Conservation (phyloP, 805 yeast species). For the Blastobotrys parvus region DNA sequence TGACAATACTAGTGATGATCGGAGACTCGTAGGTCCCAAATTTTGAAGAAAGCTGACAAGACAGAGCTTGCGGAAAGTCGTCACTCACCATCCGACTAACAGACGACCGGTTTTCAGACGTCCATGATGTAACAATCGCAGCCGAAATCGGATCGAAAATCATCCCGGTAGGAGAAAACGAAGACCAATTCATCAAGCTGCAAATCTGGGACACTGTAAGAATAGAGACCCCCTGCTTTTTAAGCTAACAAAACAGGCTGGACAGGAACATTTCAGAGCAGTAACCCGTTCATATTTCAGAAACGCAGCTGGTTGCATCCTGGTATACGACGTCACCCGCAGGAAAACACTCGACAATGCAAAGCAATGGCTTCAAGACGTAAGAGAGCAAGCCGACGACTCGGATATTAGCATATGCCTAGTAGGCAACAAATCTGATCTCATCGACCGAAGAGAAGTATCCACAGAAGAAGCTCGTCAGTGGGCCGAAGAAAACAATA, state of each 20-base stretch:
- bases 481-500: slow-evolving; percentile 42
- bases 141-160: slow-evolving; percentile 32
- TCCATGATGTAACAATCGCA: slow-evolving; percentile 31
- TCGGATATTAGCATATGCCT: slow-evolving; percentile 65
- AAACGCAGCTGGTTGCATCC: slow-evolving; percentile 30
- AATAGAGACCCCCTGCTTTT: too few relatives aligned
- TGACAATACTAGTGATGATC: slow-evolving; percentile 23
- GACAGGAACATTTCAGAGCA: slow-evolving; percentile 31
- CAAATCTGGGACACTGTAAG: slow-evolving; percentile 33
- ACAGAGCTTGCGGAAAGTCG: slow-evolving; percentile 30
- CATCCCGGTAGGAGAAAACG: slow-evolving; percentile 22
- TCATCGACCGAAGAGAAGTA: slow-evolving; percentile 31
- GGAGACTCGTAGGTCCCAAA: slow-evolving; percentile 28
- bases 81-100: slow-evolving; percentile 29
- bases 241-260: too few relatives aligned
- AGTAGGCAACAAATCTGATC: slow-evolving; percentile 73
- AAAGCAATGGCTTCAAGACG: slow-evolving; percentile 67
- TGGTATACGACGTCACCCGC: slow-evolving; percentile 31
- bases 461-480: slow-evolving; percentile 28
- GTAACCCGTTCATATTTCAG: slow-evolving; percentile 31
- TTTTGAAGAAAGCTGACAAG: background rate
- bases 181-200: slow-evolving; percentile 23
- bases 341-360: slow-evolving; percentile 27
- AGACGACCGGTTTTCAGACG: slow-evolving; percentile 28
- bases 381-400: slow-evolving; percentile 57